Conservation (phyloP, 2,329 filamentous ascomycete genomes). For the Talaromyces piceae region DNA sequence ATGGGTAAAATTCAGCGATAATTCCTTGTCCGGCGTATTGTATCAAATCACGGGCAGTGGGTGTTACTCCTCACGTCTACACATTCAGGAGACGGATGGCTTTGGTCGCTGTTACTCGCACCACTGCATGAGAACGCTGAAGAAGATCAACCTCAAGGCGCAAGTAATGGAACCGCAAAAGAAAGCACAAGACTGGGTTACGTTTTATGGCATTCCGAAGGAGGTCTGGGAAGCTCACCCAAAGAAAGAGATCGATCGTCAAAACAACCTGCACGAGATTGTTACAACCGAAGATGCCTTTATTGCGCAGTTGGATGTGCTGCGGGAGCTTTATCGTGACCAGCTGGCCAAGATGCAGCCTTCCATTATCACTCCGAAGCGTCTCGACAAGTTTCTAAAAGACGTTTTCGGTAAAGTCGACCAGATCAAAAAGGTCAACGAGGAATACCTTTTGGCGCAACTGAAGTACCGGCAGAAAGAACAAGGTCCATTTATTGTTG, state of each 20-base stretch:
- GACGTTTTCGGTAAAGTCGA: conserved; percentile 90
- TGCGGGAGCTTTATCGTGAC: conserved; percentile 79
- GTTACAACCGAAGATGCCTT: conserved; percentile 88
- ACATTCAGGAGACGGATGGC: conserved; percentile 53
- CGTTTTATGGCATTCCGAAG: conserved; percentile 77
- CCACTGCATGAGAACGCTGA: conserved; percentile 87
- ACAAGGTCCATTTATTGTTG: conserved; percentile 87
- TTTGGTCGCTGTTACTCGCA: conserved; percentile 82
- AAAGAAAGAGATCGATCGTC: conserved; percentile 84
- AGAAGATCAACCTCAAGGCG: conserved; percentile 82
- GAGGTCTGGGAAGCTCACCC: conserved; percentile 63
- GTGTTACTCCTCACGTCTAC: conserved; percentile 81
- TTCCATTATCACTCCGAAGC: conserved; percentile 70
- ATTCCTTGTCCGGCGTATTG: conserved; percentile 76
- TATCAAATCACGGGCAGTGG: conserved; percentile 88
- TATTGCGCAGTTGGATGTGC: conserved; percentile 80
- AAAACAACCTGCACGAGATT: conserved; percentile 93
- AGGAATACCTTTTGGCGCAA: conserved; percentile 83
- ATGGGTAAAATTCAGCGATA: conserved; percentile 88
- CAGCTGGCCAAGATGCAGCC: conserved; percentile 65
- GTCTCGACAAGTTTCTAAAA: conserved; percentile 68
- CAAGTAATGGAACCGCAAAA: conserved; percentile 61
- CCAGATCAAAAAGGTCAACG: conserved; percentile 80
- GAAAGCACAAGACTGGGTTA: conserved; percentile 76
- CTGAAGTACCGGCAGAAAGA: conserved; percentile 96